A percentile compares a stretch with the other conserved stretches of the same genome.
phyloP scores from a whole-genome alignment of 2,329 filamentous ascomycete genomes.

The Fusarium transvaalense region DNA sequence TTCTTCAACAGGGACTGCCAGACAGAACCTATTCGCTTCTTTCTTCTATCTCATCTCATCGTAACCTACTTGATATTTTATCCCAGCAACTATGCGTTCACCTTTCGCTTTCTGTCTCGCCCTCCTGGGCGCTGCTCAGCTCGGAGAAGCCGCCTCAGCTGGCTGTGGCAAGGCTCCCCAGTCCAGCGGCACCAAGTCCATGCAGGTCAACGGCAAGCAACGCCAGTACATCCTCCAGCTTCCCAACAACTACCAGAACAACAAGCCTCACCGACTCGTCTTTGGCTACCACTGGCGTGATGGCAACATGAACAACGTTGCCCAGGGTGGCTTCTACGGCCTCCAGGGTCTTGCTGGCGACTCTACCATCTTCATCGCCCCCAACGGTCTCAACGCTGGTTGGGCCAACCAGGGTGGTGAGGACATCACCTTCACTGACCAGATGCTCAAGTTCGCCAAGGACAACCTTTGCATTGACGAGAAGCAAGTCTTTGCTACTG shows the following conservation, averaged over 20 bases:
- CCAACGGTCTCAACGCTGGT: constrained; percentile 57
- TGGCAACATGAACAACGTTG: constrained; percentile 55
- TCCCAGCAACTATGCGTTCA: constrained; percentile 7
- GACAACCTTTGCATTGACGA: constrained; percentile 58
- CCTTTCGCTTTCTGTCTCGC: constrained; percentile 23
- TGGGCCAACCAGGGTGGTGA: constrained; percentile 59
- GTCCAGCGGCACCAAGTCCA: constrained; percentile 50
- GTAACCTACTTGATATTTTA: too few species aligned
- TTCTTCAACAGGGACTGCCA: constrained; percentile 25
- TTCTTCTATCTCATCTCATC: too few species aligned
- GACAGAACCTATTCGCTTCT: constrained; percentile 21
- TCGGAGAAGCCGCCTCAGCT: constrained; percentile 47
- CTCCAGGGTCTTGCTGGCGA: constrained; percentile 53
- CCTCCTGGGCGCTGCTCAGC: constrained; percentile 24
- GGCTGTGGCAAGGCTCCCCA: constrained; percentile 54
- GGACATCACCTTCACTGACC: constrained; percentile 57
- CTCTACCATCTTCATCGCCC: constrained; percentile 59
- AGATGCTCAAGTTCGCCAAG: constrained; percentile 55
- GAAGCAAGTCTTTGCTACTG: constrained; percentile 57
- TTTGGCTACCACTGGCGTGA: constrained; percentile 55
- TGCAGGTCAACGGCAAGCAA: constrained; percentile 49
- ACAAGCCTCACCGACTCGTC: constrained; percentile 49
- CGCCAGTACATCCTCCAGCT: constrained; percentile 57
- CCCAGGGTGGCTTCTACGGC: constrained; percentile 56
- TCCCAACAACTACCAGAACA: constrained; percentile 49